Evolutionary conservation across 371 early-diverging fungal genomes (phyloP).

Genomic region (Gilbertella persicaria): DNA sequence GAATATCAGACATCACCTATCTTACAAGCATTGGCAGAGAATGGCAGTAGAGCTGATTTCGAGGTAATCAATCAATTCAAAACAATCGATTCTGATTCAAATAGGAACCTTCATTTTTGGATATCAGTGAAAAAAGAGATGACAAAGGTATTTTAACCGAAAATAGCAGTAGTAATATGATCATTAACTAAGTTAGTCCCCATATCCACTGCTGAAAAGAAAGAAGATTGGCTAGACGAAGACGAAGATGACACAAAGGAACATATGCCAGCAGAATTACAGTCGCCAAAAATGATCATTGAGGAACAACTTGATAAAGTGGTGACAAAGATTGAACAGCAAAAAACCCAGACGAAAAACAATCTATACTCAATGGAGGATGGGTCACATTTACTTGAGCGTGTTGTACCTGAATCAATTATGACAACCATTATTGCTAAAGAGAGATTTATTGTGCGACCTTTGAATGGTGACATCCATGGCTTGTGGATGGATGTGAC

Average conservation of each 20-base stretch:
- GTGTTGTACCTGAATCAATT: constrained; percentile 40
- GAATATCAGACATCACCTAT: constrained; percentile 92
- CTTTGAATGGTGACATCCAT: constrained; percentile 35
- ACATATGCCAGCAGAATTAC: constrained; percentile 38
- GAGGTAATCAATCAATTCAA: constrained; percentile 22
- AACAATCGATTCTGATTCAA: constrained; percentile 14
- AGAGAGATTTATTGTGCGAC: constrained; percentile 49
- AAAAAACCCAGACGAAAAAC: constrained; percentile 21
- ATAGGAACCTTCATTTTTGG: constrained; percentile 45
- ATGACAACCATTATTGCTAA: constrained; percentile 46
- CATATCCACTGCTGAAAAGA: constrained; percentile 21
- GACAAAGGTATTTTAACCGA: not conserved
- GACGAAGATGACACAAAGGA: constrained; percentile 21
- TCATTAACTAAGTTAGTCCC: not conserved
- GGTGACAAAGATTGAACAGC: constrained; percentile 35
- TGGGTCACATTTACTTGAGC: constrained; percentile 41
- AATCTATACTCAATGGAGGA: constrained; percentile 38
- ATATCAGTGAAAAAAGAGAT: constrained; percentile 37
- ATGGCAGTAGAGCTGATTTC: constrained; percentile 6
- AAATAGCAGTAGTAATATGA: not conserved
- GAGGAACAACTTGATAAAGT: constrained; percentile 51
- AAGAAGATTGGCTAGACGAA: constrained; percentile 38
- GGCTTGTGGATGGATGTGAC: constrained; percentile 47
- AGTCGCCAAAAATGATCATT: constrained; percentile 53
- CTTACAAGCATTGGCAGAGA: constrained; percentile 59